Conservation (phyloP, 2,329 filamentous ascomycete genomes). For the Neopestalotiopsis sp. region DNA sequence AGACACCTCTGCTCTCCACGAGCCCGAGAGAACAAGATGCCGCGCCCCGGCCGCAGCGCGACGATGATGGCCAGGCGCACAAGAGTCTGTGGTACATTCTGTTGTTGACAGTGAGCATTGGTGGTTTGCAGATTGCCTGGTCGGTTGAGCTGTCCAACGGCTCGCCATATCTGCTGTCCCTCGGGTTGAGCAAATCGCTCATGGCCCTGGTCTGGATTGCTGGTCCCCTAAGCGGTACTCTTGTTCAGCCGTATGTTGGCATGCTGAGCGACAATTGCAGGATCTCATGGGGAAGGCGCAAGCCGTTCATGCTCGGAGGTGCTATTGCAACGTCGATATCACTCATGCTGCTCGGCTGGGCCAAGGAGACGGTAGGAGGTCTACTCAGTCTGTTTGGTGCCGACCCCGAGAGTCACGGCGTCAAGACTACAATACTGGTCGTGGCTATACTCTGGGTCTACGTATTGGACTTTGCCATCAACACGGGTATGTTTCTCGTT, state of each 20-base stretch:
- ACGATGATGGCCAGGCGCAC: conserved; percentile 56
- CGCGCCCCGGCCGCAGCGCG: conserved; percentile 26
- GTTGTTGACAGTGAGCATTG: conserved; percentile 84
- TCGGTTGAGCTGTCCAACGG: conserved; percentile 94
- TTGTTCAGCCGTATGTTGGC: conserved; percentile 84
- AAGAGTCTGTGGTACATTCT: conserved; percentile 89
- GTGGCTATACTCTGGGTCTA: conserved; percentile 88
- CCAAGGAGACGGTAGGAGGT: conserved; percentile 72
- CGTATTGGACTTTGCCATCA: conserved; percentile 91
- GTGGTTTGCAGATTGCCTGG: conserved; percentile 93
- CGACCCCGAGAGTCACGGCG: conserved; percentile 66
- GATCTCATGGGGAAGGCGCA: conserved; percentile 76
- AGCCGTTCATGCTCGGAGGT: conserved; percentile 81
- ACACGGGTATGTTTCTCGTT: conserved; percentile 69
- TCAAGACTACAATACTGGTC: conserved; percentile 72
- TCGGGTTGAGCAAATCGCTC: conserved; percentile 82
- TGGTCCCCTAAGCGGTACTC: conserved; percentile 76
- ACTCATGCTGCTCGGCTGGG: conserved; percentile 76
- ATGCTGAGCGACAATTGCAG: conserved; percentile 82
- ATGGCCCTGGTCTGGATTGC: conserved; percentile 88
- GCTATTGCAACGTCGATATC: conserved; percentile 70
- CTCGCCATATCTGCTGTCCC: conserved; percentile 80
- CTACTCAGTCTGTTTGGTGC: conserved; percentile 75
- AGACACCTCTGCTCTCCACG: conserved; percentile 54
- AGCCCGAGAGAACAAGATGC: not conserved